These are phyloP conservation scores for Dendrothele bispora DNA, from an alignment of 768 basidiomycete genomes.

Conservation along the genomic window DNA sequence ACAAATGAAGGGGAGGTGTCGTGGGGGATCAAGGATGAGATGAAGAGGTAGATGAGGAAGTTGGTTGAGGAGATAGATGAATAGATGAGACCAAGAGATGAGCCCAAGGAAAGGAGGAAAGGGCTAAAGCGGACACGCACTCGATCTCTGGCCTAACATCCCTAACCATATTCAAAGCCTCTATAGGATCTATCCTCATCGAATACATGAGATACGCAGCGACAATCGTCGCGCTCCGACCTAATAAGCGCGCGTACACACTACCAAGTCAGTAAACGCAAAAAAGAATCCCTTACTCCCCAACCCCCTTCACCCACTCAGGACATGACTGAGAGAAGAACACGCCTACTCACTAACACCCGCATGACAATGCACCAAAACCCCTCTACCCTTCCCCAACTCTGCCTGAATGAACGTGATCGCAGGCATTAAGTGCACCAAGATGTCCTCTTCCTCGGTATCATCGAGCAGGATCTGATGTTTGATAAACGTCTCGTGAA, in stretches of 20 bases:
- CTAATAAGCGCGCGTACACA: too few species aligned
- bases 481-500: conserved; percentile 77
- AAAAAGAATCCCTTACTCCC: too few species aligned
- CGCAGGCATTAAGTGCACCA: conserved; percentile 74
- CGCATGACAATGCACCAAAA: conserved; percentile 89
- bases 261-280: neutral
- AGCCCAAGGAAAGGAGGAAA: neutral
- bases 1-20: too few species aligned
- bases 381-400: conserved; percentile 69
- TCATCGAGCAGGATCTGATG: conserved; percentile 82
- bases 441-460: conserved; percentile 71
- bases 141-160: conserved; percentile 66
- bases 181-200: conserved; percentile 44
- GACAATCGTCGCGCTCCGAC: conserved; percentile 82
- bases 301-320: too few species aligned
- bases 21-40: too few species aligned
- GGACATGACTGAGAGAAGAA: too few species aligned
- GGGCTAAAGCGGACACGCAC: conserved; percentile 42
- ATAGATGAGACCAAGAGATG: neutral
- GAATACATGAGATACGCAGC: conserved; percentile 89
- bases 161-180: conserved; percentile 70
- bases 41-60: conserved; percentile 77
- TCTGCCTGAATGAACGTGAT: conserved; percentile 85
- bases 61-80: conserved; percentile 78
- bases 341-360: conserved; percentile 78